phyloP scores from a whole-genome alignment of 768 basidiomycete species.

The Sistotremastrum niveocremeum region DNA sequence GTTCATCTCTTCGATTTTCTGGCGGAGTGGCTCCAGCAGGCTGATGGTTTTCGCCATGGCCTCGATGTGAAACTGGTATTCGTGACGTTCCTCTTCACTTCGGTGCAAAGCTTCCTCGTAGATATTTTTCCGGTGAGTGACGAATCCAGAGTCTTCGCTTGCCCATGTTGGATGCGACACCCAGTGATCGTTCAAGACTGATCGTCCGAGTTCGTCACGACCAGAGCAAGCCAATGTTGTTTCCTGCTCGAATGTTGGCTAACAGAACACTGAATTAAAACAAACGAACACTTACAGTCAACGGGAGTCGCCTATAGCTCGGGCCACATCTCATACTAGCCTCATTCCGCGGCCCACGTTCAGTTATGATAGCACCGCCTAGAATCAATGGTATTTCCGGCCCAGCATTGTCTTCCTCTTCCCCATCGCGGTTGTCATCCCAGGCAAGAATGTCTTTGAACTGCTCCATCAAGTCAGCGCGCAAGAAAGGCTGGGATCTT shows the following conservation, averaged over 20 bases:
- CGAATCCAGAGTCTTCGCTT: conserved; percentile 85
- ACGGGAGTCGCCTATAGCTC: conserved; percentile 79
- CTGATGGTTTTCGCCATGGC: conserved; percentile 84
- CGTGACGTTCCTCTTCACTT: conserved; percentile 94
- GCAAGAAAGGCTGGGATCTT: conserved; percentile 61
- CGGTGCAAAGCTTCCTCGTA: conserved; percentile 96
- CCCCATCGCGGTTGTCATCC: conserved; percentile 45
- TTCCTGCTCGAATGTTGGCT: conserved; percentile 39
- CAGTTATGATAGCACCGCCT: conserved; percentile 4
- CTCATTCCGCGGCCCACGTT: conserved; percentile 33
- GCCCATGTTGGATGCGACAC: conserved; percentile 94
- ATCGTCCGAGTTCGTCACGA: conserved; percentile 91
- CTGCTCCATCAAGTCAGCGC: conserved; percentile 61
- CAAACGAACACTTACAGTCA: conserved; percentile 41
- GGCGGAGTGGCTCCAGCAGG: conserved; percentile 81
- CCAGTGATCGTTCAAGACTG: conserved; percentile 97
- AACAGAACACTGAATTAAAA: background rate
- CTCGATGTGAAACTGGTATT: conserved; percentile 98
- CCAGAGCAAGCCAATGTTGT: conserved; percentile 83
- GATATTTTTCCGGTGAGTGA: conserved; percentile 84
- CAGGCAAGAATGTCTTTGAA: conserved; percentile 82
- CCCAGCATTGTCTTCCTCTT: conserved; percentile 40
- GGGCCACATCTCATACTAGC: conserved; percentile 68
- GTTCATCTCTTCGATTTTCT: conserved; percentile 68
- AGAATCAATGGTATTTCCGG: conserved; percentile 27